phyloP scores from a whole-genome alignment of 1,284 basidiomycete genomes.

The Papiliotrema laurentii region DNA sequence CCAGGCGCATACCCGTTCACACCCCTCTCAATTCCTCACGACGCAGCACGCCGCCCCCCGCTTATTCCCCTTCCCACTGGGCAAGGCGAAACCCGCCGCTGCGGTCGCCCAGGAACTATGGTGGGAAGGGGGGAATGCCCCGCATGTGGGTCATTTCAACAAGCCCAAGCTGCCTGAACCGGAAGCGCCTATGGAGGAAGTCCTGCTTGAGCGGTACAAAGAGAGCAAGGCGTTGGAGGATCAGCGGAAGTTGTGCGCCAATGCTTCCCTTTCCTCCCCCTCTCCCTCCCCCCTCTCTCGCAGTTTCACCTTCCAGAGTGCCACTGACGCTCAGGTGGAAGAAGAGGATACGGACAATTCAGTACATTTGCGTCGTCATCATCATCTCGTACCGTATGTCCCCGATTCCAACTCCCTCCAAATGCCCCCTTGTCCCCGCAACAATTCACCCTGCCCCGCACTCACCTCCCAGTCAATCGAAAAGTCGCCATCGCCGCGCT shows the following conservation, averaged over 20 bases:
- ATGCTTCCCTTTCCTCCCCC: neutral
- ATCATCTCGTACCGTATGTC: constrained; percentile 30
- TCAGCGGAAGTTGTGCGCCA: constrained; percentile 21
- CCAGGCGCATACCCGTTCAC: constrained; percentile 32
- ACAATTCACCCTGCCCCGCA: too few species aligned
- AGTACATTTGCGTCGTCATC: constrained; percentile 25
- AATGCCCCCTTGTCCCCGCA: too few species aligned
- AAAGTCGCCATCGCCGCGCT: constrained; percentile 25
- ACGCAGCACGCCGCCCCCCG: constrained; percentile 30
- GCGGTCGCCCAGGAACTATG: constrained; percentile 34
- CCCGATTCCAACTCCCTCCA: neutral
- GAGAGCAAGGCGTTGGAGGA: constrained; percentile 27
- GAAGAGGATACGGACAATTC: constrained; percentile 27
- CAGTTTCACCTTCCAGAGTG: neutral
- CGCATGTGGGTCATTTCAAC: constrained; percentile 42
- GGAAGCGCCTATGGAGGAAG: constrained; percentile 14
- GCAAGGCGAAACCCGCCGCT: constrained; percentile 31
- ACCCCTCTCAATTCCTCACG: constrained; percentile 37
- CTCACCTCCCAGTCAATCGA: constrained; percentile 22
- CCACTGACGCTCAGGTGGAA: constrained; percentile 24
- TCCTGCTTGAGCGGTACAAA: constrained; percentile 21
- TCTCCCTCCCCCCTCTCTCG: neutral
- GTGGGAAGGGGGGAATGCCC: constrained; percentile 42
- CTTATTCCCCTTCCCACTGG: constrained; percentile 37
- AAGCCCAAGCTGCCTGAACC: constrained; percentile 21